A percentile compares a stretch with the other conserved stretches of the same genome.
Evolutionary conservation across 2,329 filamentous ascomycete genomes (phyloP).

Genomic region (Colletotrichum navitas): DNA sequence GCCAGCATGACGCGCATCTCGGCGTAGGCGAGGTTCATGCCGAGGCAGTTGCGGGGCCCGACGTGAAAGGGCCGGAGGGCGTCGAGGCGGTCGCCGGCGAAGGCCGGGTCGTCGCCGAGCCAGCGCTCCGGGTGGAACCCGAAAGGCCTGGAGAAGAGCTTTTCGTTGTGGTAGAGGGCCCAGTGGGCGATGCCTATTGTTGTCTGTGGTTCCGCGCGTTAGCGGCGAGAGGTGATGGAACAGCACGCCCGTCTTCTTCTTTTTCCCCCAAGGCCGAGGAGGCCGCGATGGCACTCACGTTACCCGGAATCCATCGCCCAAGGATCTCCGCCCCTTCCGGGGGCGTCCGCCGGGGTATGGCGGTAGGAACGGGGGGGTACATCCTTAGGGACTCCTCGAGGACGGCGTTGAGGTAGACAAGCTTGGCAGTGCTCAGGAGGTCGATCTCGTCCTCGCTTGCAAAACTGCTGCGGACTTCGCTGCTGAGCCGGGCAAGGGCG

Average conservation of each 20-base stretch:
- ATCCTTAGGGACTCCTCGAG: conserved; percentile 58
- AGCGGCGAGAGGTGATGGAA: conserved; percentile 1
- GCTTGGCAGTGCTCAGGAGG: conserved; percentile 47
- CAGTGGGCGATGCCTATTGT: conserved; percentile 59
- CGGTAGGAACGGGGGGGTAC: conserved; percentile 51
- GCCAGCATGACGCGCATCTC: conserved; percentile 37
- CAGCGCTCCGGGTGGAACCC: conserved; percentile 63
- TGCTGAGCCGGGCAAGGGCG: conserved; percentile 48
- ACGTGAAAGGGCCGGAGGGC: conserved; percentile 34
- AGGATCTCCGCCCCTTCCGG: conserved; percentile 50
- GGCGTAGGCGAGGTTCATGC: conserved; percentile 40
- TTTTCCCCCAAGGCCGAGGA: too few species aligned
- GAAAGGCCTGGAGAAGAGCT: conserved; percentile 60
- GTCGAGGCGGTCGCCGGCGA: conserved; percentile 33
- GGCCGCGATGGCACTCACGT: conserved; percentile 44
- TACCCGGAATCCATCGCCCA: conserved; percentile 50
- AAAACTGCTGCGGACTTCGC: conserved; percentile 55
- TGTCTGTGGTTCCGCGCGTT: conserved; percentile 49
- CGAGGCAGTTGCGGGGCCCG: conserved; percentile 33
- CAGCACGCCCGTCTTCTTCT: neutral
- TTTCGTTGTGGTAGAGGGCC: conserved; percentile 57
- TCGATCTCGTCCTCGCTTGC: conserved; percentile 53
- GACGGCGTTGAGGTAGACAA: conserved; percentile 56
- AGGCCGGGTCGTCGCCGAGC: conserved; percentile 35
- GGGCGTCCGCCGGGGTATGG: conserved; percentile 47